These are phyloP conservation scores for Puya raimondii DNA, from an alignment of 176 grass and related monocot species.

Conservation along the genomic window DNA sequence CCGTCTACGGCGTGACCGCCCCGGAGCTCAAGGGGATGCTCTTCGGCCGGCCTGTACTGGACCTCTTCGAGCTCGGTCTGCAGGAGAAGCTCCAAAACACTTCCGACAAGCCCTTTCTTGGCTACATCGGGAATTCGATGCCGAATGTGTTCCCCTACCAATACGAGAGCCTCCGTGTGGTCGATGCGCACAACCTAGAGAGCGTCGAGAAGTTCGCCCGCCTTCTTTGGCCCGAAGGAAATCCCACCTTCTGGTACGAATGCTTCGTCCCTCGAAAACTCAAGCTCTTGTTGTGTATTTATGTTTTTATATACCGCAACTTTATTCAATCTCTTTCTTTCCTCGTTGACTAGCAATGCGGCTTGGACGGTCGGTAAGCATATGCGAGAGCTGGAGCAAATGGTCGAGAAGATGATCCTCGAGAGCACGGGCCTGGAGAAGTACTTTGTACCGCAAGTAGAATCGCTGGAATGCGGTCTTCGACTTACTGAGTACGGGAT, in stretches of 20 bases:
- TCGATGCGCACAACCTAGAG: neutral
- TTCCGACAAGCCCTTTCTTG: neutral
- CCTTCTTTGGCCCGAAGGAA: constrained; percentile 36
- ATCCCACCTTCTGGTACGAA: constrained; percentile 37
- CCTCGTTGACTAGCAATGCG: constrained; percentile 6
- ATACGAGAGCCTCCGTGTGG: constrained; percentile 37
- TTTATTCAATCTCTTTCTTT: neutral
- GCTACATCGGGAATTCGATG: constrained; percentile 28
- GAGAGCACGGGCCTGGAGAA: constrained; percentile 21
- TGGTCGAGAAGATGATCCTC: constrained; percentile 25
- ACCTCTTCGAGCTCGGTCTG: constrained; percentile 36
- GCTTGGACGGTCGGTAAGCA: constrained; percentile 8
- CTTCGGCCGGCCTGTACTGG: constrained; percentile 28
- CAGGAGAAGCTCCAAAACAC: constrained; percentile 28
- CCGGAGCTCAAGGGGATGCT: constrained; percentile 22
- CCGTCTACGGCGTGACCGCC: constrained; percentile 19
- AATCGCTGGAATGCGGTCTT: constrained; percentile 19
- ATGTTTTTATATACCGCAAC: neutral
- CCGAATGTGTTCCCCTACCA: constrained; percentile 8
- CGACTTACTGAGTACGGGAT: constrained; percentile 14
- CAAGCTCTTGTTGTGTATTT: neutral
- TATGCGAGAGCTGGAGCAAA: constrained; percentile 18
- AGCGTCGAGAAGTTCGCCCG: constrained; percentile 26
- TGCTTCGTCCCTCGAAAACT: neutral
- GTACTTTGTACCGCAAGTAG: constrained; percentile 10